Base-by-base conservation (phyloP, 352 stramenopile species). In the Phytophthora gonapodyides region DNA sequence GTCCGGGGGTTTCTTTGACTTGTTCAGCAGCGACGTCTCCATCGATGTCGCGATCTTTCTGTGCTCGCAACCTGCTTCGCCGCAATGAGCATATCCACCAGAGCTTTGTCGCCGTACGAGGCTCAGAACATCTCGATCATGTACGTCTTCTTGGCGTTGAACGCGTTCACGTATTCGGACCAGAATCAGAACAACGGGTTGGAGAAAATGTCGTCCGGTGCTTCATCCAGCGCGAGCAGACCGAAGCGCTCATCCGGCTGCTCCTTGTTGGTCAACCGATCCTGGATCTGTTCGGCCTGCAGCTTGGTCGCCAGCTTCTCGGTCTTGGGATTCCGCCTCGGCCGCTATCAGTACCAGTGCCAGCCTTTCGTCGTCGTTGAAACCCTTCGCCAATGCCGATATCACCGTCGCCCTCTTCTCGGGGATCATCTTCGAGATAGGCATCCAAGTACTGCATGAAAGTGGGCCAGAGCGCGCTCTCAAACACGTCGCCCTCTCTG, bases 241-340 rank as follows among this genome's bases (percentile, higher is more conserved):
- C 10, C 34, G 7, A 57, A 57, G 7, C 48, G 11, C 5, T 47
- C 27, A n/a, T 40, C 6, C 37, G 50, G 50, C 24, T 27, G 4
- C 24, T 27, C 24, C 24, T 27, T 27, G 3, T 27, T 27, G 24
- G 2, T 27, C 24, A 27, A 4, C 24, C 24, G 7, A 7, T 27
- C 4, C 24, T 27, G 24, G 24, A 27, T 48, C 16, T 30, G 17
- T 7, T 57, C 21, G 3, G 40, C 11, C 15, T 55, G 33, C 13
- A 57, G 27, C 35, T 57, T 57, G n/a, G 49, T 47, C 27, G 49
- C 49, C 1, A 57, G 15, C 13, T 52, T 52, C 33, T 52, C 52
- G 8, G 52, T 60, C 5, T 10, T 30, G 5, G 41, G 41, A 2
- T 38, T 37, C n/a, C 24, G 44, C 30, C 21, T 57, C 46, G 21